Percentiles rank a stretch among this genome's conserved stretches.
phyloP scores from a whole-genome alignment of 257 asterid genomes.

The Penstemon eatonii region DNA sequence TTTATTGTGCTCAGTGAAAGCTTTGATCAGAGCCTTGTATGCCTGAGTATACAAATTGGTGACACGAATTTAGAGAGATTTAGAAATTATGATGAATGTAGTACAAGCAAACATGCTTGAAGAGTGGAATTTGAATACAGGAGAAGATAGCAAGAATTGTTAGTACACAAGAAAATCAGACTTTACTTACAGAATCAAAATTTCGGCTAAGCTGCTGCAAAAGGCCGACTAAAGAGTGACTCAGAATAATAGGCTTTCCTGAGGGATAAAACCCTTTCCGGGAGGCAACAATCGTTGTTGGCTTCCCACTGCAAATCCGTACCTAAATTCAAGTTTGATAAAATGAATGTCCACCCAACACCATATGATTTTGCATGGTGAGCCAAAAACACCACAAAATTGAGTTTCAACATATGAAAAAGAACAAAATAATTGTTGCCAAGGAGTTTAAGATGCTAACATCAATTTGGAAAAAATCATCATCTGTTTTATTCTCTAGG shows the following conservation, averaged over 20 bases:
- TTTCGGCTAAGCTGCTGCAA: conserved; percentile 71
- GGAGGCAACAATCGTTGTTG: conserved; percentile 76
- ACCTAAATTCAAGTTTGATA: conserved; percentile 45
- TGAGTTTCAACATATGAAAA: conserved; percentile 12
- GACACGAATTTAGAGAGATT: conserved; percentile 2
- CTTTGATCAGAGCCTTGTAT: conserved; percentile 71
- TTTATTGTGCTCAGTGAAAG: conserved; percentile 78
- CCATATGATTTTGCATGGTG: conserved; percentile 3
- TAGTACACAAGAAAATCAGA: not conserved
- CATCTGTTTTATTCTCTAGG: conserved; percentile 74
- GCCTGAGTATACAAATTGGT: conserved; percentile 48
- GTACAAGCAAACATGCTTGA: conserved; percentile 7
- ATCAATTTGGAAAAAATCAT: conserved; percentile 84
- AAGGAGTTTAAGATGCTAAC: conserved; percentile 46
- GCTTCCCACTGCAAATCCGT: conserved; percentile 76
- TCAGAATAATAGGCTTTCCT: conserved; percentile 59
- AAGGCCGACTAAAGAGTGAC: conserved; percentile 70
- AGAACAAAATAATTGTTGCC: conserved; percentile 6
- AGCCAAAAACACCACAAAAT: conserved; percentile 1
- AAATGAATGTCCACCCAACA: not conserved
- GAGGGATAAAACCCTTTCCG: conserved; percentile 72
- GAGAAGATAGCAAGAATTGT: not conserved
- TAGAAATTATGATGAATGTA: conserved; percentile 8
- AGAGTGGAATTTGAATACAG: conserved; percentile 3
- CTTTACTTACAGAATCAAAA: conserved; percentile 66